These are phyloP conservation scores for Purshia tridentata DNA, from an alignment of 306 rosid species.

Conservation along the genomic window DNA sequence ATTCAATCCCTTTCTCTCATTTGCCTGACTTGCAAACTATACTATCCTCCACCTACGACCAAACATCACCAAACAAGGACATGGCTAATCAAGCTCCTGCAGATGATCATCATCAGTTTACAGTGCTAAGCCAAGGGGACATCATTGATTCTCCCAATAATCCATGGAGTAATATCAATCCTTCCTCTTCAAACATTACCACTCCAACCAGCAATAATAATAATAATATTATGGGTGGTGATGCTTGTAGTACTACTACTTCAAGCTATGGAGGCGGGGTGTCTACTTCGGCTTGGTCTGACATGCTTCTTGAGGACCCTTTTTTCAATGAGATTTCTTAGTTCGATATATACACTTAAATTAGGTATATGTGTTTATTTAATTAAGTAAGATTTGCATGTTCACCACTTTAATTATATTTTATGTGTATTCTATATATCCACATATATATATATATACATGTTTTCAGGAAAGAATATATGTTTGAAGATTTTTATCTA, in stretches of 20 bases:
- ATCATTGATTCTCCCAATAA: constrained; percentile 27
- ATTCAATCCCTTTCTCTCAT: constrained; percentile 45
- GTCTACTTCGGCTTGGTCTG: constrained; percentile 54
- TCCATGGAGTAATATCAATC: constrained; percentile 47
- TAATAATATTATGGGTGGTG: constrained; percentile 14
- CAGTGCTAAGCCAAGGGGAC: constrained; percentile 27
- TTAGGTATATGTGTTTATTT: background rate
- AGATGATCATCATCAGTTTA: constrained; percentile 8
- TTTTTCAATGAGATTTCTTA: constrained; percentile 49
- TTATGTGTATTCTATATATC: background rate
- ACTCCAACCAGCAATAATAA: constrained; percentile 15
- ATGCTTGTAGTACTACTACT: constrained; percentile 40
- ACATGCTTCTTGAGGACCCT: constrained; percentile 57
- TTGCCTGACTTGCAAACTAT: constrained; percentile 46
- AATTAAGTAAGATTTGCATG: background rate
- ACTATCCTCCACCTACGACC: constrained; percentile 12
- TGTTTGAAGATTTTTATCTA: no score
- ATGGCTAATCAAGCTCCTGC: constrained; percentile 22
- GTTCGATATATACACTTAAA: background rate
- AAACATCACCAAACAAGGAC: constrained; percentile 16
- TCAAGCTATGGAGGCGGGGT: constrained; percentile 40
- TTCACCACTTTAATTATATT: background rate
- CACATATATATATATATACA: background rate
- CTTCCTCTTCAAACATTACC: constrained; percentile 38
- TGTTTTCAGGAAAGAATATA: no score